A percentile compares a stretch with the other conserved stretches of the same genome.
These are phyloP conservation scores for Verruconis gallopava DNA, from an alignment of 2,329 filamentous ascomycete genomes.

Conservation along the genomic window DNA sequence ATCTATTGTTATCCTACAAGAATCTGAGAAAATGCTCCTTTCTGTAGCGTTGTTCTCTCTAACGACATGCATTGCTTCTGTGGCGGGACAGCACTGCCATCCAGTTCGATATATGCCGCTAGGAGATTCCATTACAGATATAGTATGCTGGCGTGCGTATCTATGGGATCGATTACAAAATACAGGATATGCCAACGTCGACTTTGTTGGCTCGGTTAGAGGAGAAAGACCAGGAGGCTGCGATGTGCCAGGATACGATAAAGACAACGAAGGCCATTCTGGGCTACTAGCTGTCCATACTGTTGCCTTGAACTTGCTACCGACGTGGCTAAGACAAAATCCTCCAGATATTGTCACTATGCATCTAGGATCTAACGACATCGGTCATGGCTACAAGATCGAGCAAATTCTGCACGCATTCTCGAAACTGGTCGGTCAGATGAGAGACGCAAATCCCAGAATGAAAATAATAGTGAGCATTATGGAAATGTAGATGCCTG, in stretches of 20 bases:
- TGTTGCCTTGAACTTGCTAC: slow-evolving; percentile 25
- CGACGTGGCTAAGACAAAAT: slow-evolving; percentile 26
- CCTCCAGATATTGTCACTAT: slow-evolving; percentile 33
- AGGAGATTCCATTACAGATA: neutral
- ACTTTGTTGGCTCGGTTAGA: slow-evolving; percentile 24
- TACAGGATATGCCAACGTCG: slow-evolving; percentile 17
- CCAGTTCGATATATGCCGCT: neutral
- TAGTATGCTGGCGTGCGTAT: slow-evolving; percentile 24
- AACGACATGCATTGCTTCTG: too few species aligned
- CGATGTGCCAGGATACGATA: slow-evolving; percentile 26
- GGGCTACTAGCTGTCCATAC: slow-evolving; percentile 29
- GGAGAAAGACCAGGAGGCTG: slow-evolving; percentile 20
- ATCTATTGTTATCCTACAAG: too few species aligned
- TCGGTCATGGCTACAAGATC: slow-evolving; percentile 23
- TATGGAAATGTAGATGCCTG: too few species aligned
- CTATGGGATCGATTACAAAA: slow-evolving; percentile 19
- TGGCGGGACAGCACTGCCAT: neutral
- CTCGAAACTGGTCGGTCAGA: neutral
- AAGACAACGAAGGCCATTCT: slow-evolving; percentile 33
- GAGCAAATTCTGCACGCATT: slow-evolving; percentile 21
- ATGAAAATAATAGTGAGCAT: neutral
- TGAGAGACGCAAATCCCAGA: neutral
- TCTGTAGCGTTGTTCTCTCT: too few species aligned
- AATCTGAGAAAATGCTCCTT: too few species aligned
- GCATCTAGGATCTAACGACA: slow-evolving; percentile 34